A percentile compares a stretch with the other conserved stretches of the same genome.
Conservation (phyloP, 495 filamentous ascomycete species). For the Aspergillus biplanus region DNA sequence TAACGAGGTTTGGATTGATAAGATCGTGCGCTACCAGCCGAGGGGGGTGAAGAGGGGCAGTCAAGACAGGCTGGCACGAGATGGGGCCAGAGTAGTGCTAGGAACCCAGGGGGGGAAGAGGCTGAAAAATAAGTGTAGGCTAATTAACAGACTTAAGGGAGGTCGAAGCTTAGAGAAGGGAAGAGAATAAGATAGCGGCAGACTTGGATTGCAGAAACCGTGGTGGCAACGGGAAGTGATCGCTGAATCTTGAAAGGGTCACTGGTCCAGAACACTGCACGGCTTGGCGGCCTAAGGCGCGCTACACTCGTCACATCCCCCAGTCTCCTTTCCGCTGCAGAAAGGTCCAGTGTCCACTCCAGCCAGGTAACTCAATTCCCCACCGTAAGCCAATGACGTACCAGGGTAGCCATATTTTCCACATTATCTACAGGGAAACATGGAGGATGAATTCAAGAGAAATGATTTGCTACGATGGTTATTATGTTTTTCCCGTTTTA, state of each 20-base stretch:
- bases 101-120: neutral
- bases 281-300: constrained; percentile 15
- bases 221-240: constrained; percentile 3
- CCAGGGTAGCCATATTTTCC: neutral
- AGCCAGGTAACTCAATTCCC: constrained; percentile 3
- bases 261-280: constrained; percentile 19
- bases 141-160: neutral
- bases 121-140: constrained; percentile 4
- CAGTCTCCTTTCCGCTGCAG: neutral
- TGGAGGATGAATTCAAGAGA: neutral
- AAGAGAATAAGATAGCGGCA: constrained; percentile 5
- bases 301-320: constrained; percentile 8
- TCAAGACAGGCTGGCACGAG: neutral
- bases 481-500: neutral
- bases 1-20: constrained; percentile 28
- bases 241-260: constrained; percentile 8
- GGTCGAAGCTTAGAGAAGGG: constrained; percentile 1
- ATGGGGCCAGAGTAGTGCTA: neutral
- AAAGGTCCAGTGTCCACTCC: neutral
- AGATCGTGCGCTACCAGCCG: constrained; percentile 22
- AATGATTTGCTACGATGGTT: neutral
- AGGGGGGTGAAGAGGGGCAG: neutral
- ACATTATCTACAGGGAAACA: too few species aligned
- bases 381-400: neutral
- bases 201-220: neutral